Conservation (phyloP, 2,329 filamentous ascomycete species). For the Ophiostoma novo-ulmi region DNA sequence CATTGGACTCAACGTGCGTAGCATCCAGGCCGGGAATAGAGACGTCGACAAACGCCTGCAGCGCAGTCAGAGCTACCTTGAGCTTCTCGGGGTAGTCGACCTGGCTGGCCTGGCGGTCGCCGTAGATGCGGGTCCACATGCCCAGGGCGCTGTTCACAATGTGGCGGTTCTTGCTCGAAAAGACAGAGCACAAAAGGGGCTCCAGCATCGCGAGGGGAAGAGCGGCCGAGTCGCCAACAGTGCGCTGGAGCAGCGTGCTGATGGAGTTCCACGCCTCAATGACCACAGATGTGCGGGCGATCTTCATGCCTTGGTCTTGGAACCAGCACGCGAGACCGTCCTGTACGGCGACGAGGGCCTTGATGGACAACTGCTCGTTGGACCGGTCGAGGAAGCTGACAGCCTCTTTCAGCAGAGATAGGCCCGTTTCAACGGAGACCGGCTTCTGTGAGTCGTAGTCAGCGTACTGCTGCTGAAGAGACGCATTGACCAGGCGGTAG, state of each 20-base stretch:
- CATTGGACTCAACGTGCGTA: conserved; percentile 36
- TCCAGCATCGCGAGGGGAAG: conserved; percentile 45
- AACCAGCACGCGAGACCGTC: conserved; percentile 59
- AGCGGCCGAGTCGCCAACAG: conserved; percentile 31
- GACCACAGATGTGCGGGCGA: conserved; percentile 39
- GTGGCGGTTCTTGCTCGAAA: conserved; percentile 51
- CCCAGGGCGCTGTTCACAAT: conserved; percentile 49
- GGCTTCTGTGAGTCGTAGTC: conserved; percentile 35
- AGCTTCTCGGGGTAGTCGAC: conserved; percentile 62
- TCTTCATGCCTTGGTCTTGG: conserved; percentile 47
- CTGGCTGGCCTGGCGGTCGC: conserved; percentile 46
- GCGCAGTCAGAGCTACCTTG: conserved; percentile 54
- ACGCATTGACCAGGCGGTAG: conserved; percentile 53
- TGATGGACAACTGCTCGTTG: conserved; percentile 47
- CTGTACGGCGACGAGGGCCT: conserved; percentile 57
- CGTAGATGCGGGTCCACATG: conserved; percentile 67
- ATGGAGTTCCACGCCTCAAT: conserved; percentile 42
- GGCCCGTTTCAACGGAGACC: conserved; percentile 31
- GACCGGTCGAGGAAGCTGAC: conserved; percentile 49
- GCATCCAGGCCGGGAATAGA: conserved; percentile 42
- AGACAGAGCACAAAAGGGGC: conserved; percentile 50
- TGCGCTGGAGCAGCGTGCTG: neutral
- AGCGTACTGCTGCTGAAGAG: conserved; percentile 50
- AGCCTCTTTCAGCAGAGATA: conserved; percentile 50
- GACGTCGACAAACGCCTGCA: conserved; percentile 51